Evolutionary conservation across 1,284 basidiomycete genomes (phyloP).

Genomic region (Rhodotorula sp.): DNA sequence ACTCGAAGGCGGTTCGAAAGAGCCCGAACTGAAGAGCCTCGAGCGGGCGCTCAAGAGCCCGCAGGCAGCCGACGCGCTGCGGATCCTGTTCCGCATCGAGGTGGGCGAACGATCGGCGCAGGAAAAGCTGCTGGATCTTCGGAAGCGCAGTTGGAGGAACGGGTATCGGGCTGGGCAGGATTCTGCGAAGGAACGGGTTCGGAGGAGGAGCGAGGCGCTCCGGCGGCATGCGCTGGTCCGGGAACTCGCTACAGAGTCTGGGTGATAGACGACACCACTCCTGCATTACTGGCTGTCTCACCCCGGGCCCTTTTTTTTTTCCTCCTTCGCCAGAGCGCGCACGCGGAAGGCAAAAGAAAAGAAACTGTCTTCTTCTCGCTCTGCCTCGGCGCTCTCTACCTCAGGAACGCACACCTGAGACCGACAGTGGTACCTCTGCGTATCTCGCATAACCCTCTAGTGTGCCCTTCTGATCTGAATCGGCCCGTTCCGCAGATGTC

Average conservation of each 20-base stretch:
- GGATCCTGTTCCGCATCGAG: constrained; percentile 19
- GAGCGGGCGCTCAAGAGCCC: constrained; percentile 23
- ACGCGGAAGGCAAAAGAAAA: too few species aligned
- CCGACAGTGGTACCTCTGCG: too few species aligned
- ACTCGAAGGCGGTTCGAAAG: constrained; percentile 26
- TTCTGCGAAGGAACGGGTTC: background rate
- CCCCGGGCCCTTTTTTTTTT: too few species aligned
- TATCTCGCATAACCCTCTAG: too few species aligned
- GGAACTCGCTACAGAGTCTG: background rate
- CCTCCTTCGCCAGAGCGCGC: too few species aligned
- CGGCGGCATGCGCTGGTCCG: background rate
- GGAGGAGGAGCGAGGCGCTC: background rate
- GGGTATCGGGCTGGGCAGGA: background rate
- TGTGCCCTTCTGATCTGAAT: too few species aligned
- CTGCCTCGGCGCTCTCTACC: too few species aligned
- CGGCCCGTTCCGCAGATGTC: too few species aligned
- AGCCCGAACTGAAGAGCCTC: constrained; percentile 19
- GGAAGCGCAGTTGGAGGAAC: background rate
- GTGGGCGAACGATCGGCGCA: background rate
- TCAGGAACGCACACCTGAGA: too few species aligned
- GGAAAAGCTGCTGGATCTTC: background rate
- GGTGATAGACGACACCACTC: too few species aligned
- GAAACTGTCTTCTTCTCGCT: too few species aligned
- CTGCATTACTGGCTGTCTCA: too few species aligned
- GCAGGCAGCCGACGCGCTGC: constrained; percentile 11